Conservation (phyloP, 2,329 filamentous ascomycete species). For the Colletotrichum eleusines region DNA sequence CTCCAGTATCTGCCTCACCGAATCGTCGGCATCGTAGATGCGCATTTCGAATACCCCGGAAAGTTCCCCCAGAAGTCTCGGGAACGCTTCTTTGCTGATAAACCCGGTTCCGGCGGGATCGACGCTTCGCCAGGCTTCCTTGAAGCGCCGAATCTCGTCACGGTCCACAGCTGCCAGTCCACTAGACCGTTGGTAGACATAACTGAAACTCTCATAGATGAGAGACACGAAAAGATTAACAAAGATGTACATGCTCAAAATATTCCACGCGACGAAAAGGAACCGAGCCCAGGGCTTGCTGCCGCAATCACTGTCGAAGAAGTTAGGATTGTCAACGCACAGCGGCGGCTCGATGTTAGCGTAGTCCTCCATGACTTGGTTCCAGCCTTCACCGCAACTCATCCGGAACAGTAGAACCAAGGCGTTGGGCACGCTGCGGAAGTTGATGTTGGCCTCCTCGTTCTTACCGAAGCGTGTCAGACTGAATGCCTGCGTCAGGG, state of each 20-base stretch:
- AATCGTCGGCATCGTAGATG: slow-evolving; percentile 92
- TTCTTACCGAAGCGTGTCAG: slow-evolving; percentile 85
- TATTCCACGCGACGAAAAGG: slow-evolving; percentile 97
- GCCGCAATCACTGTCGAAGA: slow-evolving; percentile 93
- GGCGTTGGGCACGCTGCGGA: slow-evolving; percentile 93
- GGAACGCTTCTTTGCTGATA: slow-evolving; percentile 91
- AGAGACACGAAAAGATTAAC: slow-evolving; percentile 98
- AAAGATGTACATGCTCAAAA: slow-evolving; percentile 99
- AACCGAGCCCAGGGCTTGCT: slow-evolving; percentile 88
- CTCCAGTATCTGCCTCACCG: slow-evolving; percentile 87
- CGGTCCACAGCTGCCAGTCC: slow-evolving; percentile 91
- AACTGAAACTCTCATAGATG: slow-evolving; percentile 99
- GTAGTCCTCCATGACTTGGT: slow-evolving; percentile 95
- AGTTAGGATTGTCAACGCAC: slow-evolving; percentile 78
- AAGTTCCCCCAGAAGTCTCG: slow-evolving; percentile 88
- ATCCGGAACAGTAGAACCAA: slow-evolving; percentile 93
- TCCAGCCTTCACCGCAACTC: slow-evolving; percentile 97
- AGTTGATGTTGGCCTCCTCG: slow-evolving; percentile 86
- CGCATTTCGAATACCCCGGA: slow-evolving; percentile 98
- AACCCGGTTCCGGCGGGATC: slow-evolving; percentile 93
- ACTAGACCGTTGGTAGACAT: slow-evolving; percentile 96
- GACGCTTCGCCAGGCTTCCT: slow-evolving; percentile 96
- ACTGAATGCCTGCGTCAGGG: slow-evolving; percentile 94
- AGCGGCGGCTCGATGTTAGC: slow-evolving; percentile 82
- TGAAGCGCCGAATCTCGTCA: slow-evolving; percentile 95